phyloP scores from a whole-genome alignment of 129 eudicot genomes.

The Centella asiatica region DNA sequence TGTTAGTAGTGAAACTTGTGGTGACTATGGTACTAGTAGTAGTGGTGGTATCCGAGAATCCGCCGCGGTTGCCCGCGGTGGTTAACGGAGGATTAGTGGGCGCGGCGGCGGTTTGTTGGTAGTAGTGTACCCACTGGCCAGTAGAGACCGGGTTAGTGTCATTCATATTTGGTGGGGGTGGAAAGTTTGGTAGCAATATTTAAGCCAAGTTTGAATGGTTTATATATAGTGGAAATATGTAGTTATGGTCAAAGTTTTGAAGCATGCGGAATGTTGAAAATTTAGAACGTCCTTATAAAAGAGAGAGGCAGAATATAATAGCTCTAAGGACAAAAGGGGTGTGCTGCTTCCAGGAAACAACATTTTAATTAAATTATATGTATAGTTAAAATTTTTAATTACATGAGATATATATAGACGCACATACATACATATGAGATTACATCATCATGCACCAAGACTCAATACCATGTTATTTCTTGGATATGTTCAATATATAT shows the following conservation, averaged over 20 bases:
- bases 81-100: background rate
- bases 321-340: background rate
- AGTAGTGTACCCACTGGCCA: conserved; percentile 8
- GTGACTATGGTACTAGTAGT: background rate
- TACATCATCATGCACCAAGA: conserved; percentile 3
- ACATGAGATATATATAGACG: no score
- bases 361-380: background rate
- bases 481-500: no score
- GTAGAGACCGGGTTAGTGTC: conserved; percentile 5
- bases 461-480: background rate
- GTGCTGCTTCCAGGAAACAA: conserved; percentile 6
- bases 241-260: background rate
- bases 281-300: background rate
- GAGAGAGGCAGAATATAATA: background rate
- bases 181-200: background rate
- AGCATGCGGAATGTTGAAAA: conserved; percentile 4
- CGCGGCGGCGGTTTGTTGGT: background rate
- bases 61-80: background rate
- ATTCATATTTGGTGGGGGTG: background rate
- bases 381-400: no score
- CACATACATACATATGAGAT: background rate
- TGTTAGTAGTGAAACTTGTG: conserved; percentile 3
- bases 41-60: background rate
- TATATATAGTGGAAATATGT: background rate
- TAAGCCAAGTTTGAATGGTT: conserved; percentile 8